Evolutionary conservation across 2,329 filamentous ascomycete species (phyloP), one percentile per base, ranked within the genome.

Genomic region (Cladobotryum protrusum): DNA sequence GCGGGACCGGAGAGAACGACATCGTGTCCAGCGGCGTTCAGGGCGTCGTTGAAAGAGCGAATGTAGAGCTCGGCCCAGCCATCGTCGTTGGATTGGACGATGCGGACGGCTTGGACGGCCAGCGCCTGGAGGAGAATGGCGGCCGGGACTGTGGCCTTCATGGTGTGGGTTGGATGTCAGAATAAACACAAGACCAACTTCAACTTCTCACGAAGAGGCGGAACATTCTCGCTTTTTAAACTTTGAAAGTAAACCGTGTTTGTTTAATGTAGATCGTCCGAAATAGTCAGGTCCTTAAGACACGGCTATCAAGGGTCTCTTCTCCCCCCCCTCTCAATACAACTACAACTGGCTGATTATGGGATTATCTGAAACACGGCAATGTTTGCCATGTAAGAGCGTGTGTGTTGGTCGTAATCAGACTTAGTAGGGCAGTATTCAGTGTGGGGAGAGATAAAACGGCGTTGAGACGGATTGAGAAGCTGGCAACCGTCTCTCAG

Each of bases 51-150:
- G 46, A 87, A 69, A 0, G 74, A 72, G 14, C 85, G 77, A 45
- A 84, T 68, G 59, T 87, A 86, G 37, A 75, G 75, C 67, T 87
- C 85, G 5, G 84, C 82, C 85, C 85, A 88, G 33, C 85, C 85
- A 61, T 88, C 85, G 56, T 88, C 85, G 64, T 88, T 88, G 56
- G 77, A 77, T 50, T 84, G 79, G 48, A 88, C 61, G 59, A 85
- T 79, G 56, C 81, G 79, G 42, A 76, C 55, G 32, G 54, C 63
- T 48, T 67, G 63, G 9, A 58, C 60, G 7, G 58, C 61, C 39
- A 66, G 57, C 20, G 52, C 56, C 3, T 57, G 56, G 34, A 62
- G 43, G 39, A 63, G 41, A 33, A 34, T 11, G 29, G 55, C 55
- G 24, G 62, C 24, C 14, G 55, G 53, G 43, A 55, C 39, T 43